Percentiles rank a stretch among this genome's conserved stretches.
These are phyloP conservation scores for Cocos nucifera DNA, from an alignment of 176 grass and related monocot genomes.

Conservation along the genomic window DNA sequence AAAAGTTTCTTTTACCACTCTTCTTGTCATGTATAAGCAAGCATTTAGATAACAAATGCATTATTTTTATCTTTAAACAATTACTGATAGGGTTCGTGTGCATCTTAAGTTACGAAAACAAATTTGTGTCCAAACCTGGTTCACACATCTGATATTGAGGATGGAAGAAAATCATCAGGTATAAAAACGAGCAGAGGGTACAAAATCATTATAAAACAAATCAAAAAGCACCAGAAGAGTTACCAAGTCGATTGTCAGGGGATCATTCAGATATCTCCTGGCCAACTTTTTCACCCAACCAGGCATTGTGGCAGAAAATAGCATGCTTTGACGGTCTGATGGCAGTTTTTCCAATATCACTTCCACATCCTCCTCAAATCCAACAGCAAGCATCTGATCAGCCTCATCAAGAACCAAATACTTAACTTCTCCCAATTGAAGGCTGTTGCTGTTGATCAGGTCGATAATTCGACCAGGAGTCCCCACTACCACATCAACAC, in stretches of 20 bases:
- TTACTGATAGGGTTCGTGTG: no score
- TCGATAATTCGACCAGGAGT: constrained; percentile 96
- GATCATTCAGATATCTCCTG: constrained; percentile 69
- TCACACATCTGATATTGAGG: no score
- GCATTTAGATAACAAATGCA: no score
- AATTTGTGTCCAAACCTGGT: no score
- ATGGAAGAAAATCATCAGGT: no score
- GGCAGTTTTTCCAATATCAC: constrained; percentile 80
- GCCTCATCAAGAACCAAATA: constrained; percentile 96
- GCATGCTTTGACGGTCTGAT: constrained; percentile 72
- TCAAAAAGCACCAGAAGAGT: background rate
- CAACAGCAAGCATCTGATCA: constrained; percentile 98
- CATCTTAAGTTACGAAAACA: no score
- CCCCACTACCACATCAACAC: constrained; percentile 97
- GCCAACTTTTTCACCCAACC: constrained; percentile 93
- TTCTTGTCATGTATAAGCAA: no score
- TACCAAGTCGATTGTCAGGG: constrained; percentile 98
- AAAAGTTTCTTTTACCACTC: no score
- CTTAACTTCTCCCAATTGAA: constrained; percentile 73
- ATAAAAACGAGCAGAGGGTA: no score
- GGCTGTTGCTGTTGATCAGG: constrained; percentile 66
- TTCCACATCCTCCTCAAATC: constrained; percentile 99
- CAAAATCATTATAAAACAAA: no score
- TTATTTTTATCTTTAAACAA: no score
- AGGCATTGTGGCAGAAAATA: constrained; percentile 98